A percentile compares a stretch with the other conserved stretches of the same genome.
These are phyloP conservation scores for Phytophthora pini DNA, from an alignment of 352 stramenopile genomes.

Conservation along the genomic window DNA sequence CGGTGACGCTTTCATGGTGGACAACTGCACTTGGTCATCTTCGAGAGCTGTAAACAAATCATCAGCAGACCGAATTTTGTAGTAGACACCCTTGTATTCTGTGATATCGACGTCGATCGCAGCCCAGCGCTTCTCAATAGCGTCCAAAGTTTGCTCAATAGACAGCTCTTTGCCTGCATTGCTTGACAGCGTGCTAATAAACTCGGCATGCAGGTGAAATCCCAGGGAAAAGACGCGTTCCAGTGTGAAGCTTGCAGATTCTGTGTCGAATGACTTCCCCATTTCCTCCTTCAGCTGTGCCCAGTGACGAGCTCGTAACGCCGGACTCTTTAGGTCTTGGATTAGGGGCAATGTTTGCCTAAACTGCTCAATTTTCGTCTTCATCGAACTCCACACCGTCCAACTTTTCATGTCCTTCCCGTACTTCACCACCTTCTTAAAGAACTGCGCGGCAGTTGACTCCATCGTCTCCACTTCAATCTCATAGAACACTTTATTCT, in stretches of 20 bases:
- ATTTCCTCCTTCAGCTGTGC: constrained; percentile 89
- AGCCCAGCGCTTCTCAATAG: constrained; percentile 90
- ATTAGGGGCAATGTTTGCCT: constrained; percentile 94
- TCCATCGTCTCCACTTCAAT: constrained; percentile 94
- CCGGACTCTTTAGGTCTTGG: constrained; percentile 92
- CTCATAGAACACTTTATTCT: constrained; percentile 92
- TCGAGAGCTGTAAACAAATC: constrained; percentile 92
- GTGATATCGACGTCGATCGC: constrained; percentile 91
- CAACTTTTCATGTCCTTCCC: constrained; percentile 94
- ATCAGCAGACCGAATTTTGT: constrained; percentile 92
- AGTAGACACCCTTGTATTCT: constrained; percentile 94
- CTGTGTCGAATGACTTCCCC: constrained; percentile 84
- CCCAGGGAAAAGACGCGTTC: constrained; percentile 89
- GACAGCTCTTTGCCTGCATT: constrained; percentile 94
- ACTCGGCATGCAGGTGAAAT: constrained; percentile 90
- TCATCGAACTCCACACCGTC: constrained; percentile 92
- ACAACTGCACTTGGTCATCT: constrained; percentile 93
- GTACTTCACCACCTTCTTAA: constrained; percentile 94
- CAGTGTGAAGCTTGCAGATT: constrained; percentile 79
- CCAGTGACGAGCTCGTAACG: constrained; percentile 90
- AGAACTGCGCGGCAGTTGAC: constrained; percentile 86
- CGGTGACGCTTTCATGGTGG: constrained; percentile 94
- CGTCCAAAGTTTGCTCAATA: constrained; percentile 91
- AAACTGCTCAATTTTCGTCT: constrained; percentile 94
- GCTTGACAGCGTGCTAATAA: constrained; percentile 91